phyloP scores from a whole-genome alignment of 192 early-diverging fungal species.

The Coemansia aciculifera region DNA sequence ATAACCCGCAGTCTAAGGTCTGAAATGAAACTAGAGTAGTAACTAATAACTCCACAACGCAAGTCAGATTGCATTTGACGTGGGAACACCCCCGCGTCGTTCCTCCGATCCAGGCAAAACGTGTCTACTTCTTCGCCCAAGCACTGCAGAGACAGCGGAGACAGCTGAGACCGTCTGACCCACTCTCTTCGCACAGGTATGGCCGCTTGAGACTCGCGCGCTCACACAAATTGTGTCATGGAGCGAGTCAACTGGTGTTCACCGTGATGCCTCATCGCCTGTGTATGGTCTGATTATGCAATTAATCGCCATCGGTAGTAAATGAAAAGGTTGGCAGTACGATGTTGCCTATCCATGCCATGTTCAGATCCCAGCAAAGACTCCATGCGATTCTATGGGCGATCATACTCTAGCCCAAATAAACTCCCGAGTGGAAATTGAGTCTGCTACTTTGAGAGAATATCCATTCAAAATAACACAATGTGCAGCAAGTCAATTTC shows the following conservation, averaged over 20 bases:
- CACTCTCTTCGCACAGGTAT: neutral
- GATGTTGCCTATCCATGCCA: neutral
- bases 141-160: neutral
- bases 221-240: neutral
- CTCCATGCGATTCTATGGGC: neutral
- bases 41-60: conserved; percentile 15
- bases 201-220: neutral
- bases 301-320: neutral
- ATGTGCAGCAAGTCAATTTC: too few species aligned
- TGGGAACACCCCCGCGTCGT: conserved; percentile 1
- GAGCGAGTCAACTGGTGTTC: neutral
- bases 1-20: neutral
- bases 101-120: conserved; percentile 4
- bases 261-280: neutral
- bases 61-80: conserved; percentile 1
- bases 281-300: neutral
- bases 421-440: too few species aligned
- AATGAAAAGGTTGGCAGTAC: neutral
- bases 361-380: neutral
- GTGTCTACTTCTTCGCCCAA: conserved; percentile 4
- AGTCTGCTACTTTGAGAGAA: too few species aligned
- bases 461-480: too few species aligned
- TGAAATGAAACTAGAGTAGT: conserved; percentile 20
- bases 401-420: neutral
- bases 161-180: conserved; percentile 4